Conservation (phyloP, 768 basidiomycete species). For the Mycena galopus region DNA sequence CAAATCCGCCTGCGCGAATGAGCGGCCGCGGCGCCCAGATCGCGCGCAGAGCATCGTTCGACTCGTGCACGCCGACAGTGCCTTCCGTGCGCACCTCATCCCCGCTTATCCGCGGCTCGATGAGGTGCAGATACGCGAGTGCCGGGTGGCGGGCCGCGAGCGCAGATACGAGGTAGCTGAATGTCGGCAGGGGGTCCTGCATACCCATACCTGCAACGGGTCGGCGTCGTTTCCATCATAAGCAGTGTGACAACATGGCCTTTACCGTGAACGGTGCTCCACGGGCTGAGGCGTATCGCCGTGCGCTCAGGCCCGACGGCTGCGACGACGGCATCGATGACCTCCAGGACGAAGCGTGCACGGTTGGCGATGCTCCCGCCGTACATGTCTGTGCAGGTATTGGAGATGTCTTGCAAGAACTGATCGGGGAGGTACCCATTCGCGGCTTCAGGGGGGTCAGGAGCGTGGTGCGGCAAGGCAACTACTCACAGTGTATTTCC, state of each 20-base stretch:
- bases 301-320: conserved; percentile 54
- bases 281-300: background rate
- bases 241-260: background rate
- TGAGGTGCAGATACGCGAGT: conserved; percentile 61
- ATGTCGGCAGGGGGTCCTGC: conserved; percentile 60
- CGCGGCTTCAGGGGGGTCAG: background rate
- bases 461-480: conserved; percentile 3
- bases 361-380: background rate
- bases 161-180: conserved; percentile 55
- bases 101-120: conserved; percentile 47
- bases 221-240: conserved; percentile 11
- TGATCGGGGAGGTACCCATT: conserved; percentile 53
- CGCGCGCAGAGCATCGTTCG: conserved; percentile 45
- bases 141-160: conserved; percentile 47
- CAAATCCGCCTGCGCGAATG: conserved; percentile 52
- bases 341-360: conserved; percentile 58
- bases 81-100: background rate
- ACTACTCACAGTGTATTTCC: conserved; percentile 40
- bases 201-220: conserved; percentile 53
- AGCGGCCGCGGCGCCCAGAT: conserved; percentile 47
- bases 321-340: conserved; percentile 56
- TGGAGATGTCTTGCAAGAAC: conserved; percentile 56
- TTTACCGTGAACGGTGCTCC: background rate
- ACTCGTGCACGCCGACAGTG: conserved; percentile 27
- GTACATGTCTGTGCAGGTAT: conserved; percentile 34